Percentiles rank a stretch among this genome's conserved stretches.
These are phyloP conservation scores for Erodium texanum DNA, from an alignment of 441 rosid species.

Conservation along the genomic window DNA sequence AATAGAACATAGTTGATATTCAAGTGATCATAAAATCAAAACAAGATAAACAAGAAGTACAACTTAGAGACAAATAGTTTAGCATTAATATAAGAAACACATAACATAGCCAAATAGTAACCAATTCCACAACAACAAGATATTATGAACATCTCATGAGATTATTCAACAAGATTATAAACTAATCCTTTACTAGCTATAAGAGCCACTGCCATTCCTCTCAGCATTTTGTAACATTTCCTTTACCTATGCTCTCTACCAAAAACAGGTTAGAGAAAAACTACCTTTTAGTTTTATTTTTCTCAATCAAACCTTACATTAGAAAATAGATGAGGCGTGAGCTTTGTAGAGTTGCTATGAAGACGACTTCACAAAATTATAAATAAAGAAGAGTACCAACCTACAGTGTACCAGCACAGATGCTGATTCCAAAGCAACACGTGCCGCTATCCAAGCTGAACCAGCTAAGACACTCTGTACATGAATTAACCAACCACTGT, in stretches of 20 bases:
- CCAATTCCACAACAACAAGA: neutral
- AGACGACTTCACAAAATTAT: neutral
- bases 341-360: neutral
- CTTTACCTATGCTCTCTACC: no score
- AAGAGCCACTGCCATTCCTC: no score
- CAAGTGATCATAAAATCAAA: neutral
- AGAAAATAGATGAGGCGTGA: no score
- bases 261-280: no score
- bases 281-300: no score
- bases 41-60: neutral
- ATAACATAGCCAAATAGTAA: neutral
- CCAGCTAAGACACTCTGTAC: constrained; percentile 96
- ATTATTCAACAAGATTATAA: neutral
- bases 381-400: constrained; percentile 28
- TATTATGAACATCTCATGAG: neutral
- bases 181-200: no score
- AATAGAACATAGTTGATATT: constrained; percentile 13
- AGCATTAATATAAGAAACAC: neutral
- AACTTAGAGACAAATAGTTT: neutral
- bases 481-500: constrained; percentile 97
- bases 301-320: no score
- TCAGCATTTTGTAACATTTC: no score
- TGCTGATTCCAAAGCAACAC: constrained; percentile 83
- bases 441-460: constrained; percentile 98
- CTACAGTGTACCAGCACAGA: constrained; percentile 99